phyloP scores from a whole-genome alignment of 192 early-diverging fungal species.

The Phlyctochytrium bullatum region DNA sequence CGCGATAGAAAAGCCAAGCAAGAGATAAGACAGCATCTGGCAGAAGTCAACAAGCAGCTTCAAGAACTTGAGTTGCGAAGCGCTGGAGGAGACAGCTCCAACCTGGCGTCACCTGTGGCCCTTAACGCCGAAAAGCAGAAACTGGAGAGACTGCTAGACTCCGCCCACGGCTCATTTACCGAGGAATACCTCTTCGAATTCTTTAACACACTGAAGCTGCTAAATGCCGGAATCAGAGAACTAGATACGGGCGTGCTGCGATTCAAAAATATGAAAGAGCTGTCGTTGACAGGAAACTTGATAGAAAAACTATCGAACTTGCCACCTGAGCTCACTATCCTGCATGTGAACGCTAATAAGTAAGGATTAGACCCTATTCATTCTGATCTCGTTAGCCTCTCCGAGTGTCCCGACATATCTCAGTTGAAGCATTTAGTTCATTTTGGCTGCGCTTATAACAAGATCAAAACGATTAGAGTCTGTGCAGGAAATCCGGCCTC shows the following conservation, averaged over 20 bases:
- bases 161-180: constrained; percentile 9
- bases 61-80: background rate
- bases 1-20: background rate
- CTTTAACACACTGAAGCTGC: constrained; percentile 31
- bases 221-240: constrained; percentile 12
- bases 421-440: constrained; percentile 20
- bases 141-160: background rate
- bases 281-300: constrained; percentile 35
- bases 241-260: constrained; percentile 17
- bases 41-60: background rate
- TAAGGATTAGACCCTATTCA: background rate
- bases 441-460: constrained; percentile 31
- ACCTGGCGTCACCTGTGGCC: background rate
- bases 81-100: too few species aligned
- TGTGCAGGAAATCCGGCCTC: background rate
- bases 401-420: constrained; percentile 18
- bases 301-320: constrained; percentile 24
- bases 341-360: constrained; percentile 39
- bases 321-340: constrained; percentile 19
- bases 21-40: background rate
- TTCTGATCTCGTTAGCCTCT: constrained; percentile 12
- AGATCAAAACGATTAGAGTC: constrained; percentile 15
- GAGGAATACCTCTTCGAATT: constrained; percentile 28
- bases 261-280: constrained; percentile 23
- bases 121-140: background rate